Evolutionary conservation across 2,329 filamentous ascomycete genomes (phyloP).

Genomic region (Neonectria coccinea): DNA sequence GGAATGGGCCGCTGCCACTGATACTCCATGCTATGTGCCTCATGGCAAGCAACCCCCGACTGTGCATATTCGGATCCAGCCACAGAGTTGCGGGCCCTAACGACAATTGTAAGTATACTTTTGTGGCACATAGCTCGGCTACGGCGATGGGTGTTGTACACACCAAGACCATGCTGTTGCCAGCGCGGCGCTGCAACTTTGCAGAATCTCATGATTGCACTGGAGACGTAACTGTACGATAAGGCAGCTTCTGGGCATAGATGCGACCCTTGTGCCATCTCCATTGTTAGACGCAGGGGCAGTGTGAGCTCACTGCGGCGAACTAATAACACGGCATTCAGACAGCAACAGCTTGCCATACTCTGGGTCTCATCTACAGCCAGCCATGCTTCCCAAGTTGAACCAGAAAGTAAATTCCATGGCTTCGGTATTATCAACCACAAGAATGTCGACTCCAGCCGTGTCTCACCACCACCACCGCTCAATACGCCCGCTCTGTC

Average conservation of each 20-base stretch:
- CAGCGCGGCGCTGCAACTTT: neutral
- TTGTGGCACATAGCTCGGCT: slow-evolving; percentile 15
- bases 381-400: neutral
- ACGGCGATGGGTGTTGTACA: slow-evolving; percentile 3
- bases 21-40: neutral
- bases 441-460: neutral
- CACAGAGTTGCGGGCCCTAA: slow-evolving; percentile 10
- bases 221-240: neutral
- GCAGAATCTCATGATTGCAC: neutral
- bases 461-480: neutral
- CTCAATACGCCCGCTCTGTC: slow-evolving; percentile 1
- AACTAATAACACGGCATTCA: neutral
- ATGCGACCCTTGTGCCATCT: neutral
- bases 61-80: slow-evolving; percentile 18
- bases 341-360: neutral
- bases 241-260: neutral
- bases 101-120: neutral
- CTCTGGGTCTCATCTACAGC: neutral
- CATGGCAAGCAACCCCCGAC: slow-evolving; percentile 13
- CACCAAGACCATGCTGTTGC: slow-evolving; percentile 1
- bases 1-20: neutral
- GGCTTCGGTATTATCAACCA: neutral
- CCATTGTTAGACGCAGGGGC: neutral
- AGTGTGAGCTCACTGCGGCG: neutral
- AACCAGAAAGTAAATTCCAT: slow-evolving; percentile 12